Base-by-base conservation (phyloP, 2,329 filamentous ascomycete species). In the Aspergillus pseudoviridinutans region DNA sequence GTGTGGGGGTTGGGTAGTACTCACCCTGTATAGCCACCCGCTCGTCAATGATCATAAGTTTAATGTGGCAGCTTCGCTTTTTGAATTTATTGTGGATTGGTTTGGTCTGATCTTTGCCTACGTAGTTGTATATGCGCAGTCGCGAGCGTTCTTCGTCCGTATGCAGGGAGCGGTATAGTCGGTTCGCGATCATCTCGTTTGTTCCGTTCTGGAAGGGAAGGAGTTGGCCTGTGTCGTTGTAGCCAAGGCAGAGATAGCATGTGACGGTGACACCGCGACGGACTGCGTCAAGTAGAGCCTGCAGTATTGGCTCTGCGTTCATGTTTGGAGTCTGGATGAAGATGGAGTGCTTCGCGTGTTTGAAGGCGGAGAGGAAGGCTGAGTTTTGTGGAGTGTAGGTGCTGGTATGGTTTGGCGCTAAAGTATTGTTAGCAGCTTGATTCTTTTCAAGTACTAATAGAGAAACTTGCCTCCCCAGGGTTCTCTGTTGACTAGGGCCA, bases 291-390 rank as follows among this genome's bases (percentile, higher is more conserved):
- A 82, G 68, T 3, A 92, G 80, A 1, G 85, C 86, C 0, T 85
- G 82, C 0, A 91, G 66, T 0, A 92, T 75, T 0, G 85, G 86
- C 56, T 83, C 82, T 0, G 89, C 88, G 65, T 93, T 93, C 41
- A 93, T 79, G 24, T 90, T 88, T 0, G 90, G 90, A 0, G 88
- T 87, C 70, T 92, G 88, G 57, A 93, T 91, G 66, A 92, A 91
- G n/a, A 92, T 81, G 28, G 75, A 80, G 12, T 76, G 75, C 54
- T 79, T 72, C 0, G 89, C 88, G 63, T 91, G 82, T 1, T 85
- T 80, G 7, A 92, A 79, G 1, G 87, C 82, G 0, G 88, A 88
- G 0, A 92, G 74, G 83, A 87, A 92, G 0, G 86, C 87, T 51
- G 86, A 87, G 64, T 93, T 92, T 64, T 93, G 90, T 0, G 90